phyloP scores from a whole-genome alignment of 2,329 filamentous ascomycete genomes.

The Sporothrix pseudoabietina region DNA sequence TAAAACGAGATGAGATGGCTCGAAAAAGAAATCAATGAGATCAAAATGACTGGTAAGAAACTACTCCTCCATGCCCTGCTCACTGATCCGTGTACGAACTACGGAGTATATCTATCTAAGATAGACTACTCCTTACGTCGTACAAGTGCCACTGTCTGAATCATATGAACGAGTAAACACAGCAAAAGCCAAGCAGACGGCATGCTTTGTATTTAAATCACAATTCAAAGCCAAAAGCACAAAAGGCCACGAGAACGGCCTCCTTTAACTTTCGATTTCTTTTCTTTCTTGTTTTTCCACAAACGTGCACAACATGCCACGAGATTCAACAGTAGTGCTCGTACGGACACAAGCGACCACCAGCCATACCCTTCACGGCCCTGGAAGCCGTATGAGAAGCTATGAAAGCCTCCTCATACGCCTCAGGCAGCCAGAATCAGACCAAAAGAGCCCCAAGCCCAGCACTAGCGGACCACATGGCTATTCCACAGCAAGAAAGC shows the following conservation, averaged over 20 bases:
- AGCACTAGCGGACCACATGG: conserved; percentile 5
- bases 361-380: not conserved
- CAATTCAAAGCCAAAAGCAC: not conserved
- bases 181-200: not conserved
- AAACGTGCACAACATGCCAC: conserved; percentile 1
- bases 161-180: not conserved
- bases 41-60: conserved; percentile 21
- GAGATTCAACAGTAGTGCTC: not conserved
- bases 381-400: too few species aligned
- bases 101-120: not conserved
- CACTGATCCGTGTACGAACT: not conserved
- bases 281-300: not conserved
- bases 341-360: not conserved
- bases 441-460: not conserved
- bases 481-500: not conserved
- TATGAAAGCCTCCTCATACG: not conserved
- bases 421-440: not conserved
- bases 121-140: too few species aligned
- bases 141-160: not conserved
- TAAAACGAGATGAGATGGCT: conserved; percentile 10
- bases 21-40: not conserved
- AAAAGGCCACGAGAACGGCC: not conserved
- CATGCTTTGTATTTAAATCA: not conserved
- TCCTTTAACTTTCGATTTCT: not conserved
- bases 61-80: not conserved